Conservation (phyloP, 768 basidiomycete species). For the Mycena metata region DNA sequence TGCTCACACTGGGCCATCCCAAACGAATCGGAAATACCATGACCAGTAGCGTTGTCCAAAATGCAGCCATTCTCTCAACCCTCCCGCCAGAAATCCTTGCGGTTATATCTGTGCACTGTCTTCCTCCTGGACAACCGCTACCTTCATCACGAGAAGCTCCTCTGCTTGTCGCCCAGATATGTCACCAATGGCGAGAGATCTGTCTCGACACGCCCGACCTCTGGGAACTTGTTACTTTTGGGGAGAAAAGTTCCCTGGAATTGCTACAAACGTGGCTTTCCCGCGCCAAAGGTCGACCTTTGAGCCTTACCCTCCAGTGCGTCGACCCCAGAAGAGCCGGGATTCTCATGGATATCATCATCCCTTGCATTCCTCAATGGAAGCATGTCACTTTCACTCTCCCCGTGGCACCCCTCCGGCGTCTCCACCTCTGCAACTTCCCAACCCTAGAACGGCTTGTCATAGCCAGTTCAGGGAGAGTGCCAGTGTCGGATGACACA, state of each 20-base stretch:
- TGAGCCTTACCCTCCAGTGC: background rate
- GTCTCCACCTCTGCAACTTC: background rate
- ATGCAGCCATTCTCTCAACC: too few species aligned
- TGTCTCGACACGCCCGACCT: slow-evolving; percentile 11
- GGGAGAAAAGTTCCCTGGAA: background rate
- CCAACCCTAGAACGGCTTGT: background rate
- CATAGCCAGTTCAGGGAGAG: background rate
- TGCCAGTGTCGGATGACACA: too few species aligned
- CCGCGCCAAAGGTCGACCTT: background rate
- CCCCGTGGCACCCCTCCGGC: background rate
- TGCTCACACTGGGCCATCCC: too few species aligned
- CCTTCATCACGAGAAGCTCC: slow-evolving; percentile 11
- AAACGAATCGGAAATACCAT: too few species aligned
- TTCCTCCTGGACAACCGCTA: background rate
- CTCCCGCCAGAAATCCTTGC: slow-evolving; percentile 8
- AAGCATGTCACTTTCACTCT: background rate
- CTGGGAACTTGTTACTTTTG: slow-evolving; percentile 11
- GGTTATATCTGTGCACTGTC: slow-evolving; percentile 6
- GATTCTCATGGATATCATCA: background rate
- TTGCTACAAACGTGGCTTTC: slow-evolving; percentile 12
- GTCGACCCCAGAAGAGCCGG: background rate
- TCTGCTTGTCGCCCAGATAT: slow-evolving; percentile 23
- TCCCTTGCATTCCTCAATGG: background rate
- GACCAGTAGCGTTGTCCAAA: too few species aligned
- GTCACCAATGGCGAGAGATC: slow-evolving; percentile 18